Evolutionary conservation across 2,329 filamentous ascomycete genomes (phyloP).

Genomic region (Sarocladiaceae sp.): DNA sequence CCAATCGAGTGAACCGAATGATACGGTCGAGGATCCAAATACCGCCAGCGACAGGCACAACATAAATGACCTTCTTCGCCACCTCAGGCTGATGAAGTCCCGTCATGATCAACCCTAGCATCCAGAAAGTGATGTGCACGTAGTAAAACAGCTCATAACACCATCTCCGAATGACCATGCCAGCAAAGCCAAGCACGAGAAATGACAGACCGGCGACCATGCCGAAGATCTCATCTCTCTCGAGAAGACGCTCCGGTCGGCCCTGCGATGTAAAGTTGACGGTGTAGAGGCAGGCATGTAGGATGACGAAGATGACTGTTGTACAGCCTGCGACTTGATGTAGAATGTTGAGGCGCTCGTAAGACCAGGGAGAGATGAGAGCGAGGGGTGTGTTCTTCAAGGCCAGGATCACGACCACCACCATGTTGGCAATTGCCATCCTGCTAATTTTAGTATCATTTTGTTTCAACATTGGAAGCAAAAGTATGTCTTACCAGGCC

Average conservation of each 20-base stretch:
- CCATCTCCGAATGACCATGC: constrained; percentile 37
- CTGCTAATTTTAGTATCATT: constrained; percentile 17
- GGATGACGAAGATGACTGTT: constrained; percentile 38
- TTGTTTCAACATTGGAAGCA: not conserved
- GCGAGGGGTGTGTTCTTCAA: constrained; percentile 57
- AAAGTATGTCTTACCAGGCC: constrained; percentile 29
- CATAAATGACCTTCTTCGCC: constrained; percentile 34
- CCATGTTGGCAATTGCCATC: constrained; percentile 41
- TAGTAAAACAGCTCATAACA: constrained; percentile 56
- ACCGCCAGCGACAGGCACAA: constrained; percentile 35
- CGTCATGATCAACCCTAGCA: constrained; percentile 41
- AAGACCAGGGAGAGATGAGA: constrained; percentile 48
- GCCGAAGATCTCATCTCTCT: constrained; percentile 38
- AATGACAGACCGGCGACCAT: constrained; percentile 45
- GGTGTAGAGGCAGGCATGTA: constrained; percentile 42
- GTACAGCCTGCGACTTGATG: constrained; percentile 50
- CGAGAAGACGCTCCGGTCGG: constrained; percentile 27
- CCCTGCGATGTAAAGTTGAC: constrained; percentile 31
- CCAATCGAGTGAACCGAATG: constrained; percentile 39
- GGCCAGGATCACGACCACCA: constrained; percentile 48
- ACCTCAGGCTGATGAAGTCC: constrained; percentile 49
- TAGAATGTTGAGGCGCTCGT: constrained; percentile 55
- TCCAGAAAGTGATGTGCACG: constrained; percentile 45
- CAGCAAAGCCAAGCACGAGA: constrained; percentile 37
- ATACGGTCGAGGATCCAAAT: constrained; percentile 50